Conservation (phyloP, 805 yeast genomes). For the Spathaspora passalidarum region DNA sequence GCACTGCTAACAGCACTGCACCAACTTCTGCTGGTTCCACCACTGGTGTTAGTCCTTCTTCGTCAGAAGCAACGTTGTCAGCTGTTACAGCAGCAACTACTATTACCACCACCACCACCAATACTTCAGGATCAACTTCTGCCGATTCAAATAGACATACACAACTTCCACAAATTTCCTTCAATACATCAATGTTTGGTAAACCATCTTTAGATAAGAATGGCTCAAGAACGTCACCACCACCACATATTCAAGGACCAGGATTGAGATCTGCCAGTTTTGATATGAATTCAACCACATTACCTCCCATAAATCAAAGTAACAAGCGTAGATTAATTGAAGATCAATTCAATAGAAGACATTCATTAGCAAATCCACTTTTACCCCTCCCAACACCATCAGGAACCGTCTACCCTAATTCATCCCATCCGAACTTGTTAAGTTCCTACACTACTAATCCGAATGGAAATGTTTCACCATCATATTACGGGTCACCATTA, state of each 20-base stretch:
- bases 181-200: conserved; percentile 40
- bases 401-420: conserved; percentile 5
- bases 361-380: conserved; percentile 23
- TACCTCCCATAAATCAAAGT: conserved; percentile 19
- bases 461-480: conserved; percentile 20
- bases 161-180: conserved; percentile 30
- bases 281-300: conserved; percentile 16
- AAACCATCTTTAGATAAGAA: neutral
- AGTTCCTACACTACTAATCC: conserved; percentile 11
- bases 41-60: conserved; percentile 1
- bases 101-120: conserved; percentile 3
- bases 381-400: conserved; percentile 9
- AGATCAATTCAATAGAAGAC: conserved; percentile 21
- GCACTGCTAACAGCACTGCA: neutral
- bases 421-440: conserved; percentile 20
- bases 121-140: neutral
- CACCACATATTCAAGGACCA: conserved; percentile 4
- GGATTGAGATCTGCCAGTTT: conserved; percentile 23
- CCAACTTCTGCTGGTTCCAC: neutral
- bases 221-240: conserved; percentile 5
- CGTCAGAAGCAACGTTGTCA: neutral
- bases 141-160: neutral
- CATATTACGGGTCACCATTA: conserved; percentile 29
- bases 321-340: conserved; percentile 28
- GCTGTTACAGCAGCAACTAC: neutral